Evolutionary conservation across 2,329 filamentous ascomycete species (phyloP).

Genomic region (Colletotrichum sp.): DNA sequence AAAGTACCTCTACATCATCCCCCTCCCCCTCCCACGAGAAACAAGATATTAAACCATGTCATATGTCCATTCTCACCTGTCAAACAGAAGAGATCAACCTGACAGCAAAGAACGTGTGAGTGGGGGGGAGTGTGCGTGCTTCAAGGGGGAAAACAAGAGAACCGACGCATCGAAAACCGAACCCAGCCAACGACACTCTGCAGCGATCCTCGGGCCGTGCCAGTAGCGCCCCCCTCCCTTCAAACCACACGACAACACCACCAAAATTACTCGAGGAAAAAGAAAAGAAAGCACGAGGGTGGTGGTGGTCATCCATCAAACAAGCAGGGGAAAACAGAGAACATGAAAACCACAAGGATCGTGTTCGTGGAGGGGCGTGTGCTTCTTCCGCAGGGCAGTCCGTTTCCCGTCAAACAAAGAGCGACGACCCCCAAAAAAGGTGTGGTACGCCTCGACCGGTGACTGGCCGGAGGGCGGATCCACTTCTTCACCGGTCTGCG

Average conservation of each 20-base stretch:
- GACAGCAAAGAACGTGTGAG: not conserved
- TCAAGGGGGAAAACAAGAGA: not conserved
- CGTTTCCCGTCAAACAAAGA: not conserved
- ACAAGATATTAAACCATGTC: not conserved
- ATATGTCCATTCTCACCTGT: not conserved
- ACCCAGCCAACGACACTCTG: not conserved
- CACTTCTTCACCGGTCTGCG: conserved; percentile 22
- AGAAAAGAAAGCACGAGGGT: not conserved
- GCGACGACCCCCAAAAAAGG: not conserved
- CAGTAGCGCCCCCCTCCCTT: not conserved
- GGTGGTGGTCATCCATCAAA: not conserved
- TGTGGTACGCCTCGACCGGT: conserved; percentile 10
- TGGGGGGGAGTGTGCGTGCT: not conserved
- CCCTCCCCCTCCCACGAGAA: not conserved
- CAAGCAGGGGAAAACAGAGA: not conserved
- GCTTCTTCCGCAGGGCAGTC: not conserved
- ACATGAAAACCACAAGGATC: not conserved
- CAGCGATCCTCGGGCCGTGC: not conserved
- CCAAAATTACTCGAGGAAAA: not conserved
- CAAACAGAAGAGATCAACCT: not conserved
- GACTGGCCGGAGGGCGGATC: conserved; percentile 14
- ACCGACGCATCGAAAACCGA: not conserved
- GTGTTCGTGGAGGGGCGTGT: conserved; percentile 3
- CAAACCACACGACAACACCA: not conserved
- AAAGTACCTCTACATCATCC: not conserved